A percentile compares a stretch with the other conserved stretches of the same genome.
These are phyloP conservation scores for Aspergillus hiratsukae DNA, from an alignment of 2,329 filamentous ascomycete genomes.

Conservation along the genomic window DNA sequence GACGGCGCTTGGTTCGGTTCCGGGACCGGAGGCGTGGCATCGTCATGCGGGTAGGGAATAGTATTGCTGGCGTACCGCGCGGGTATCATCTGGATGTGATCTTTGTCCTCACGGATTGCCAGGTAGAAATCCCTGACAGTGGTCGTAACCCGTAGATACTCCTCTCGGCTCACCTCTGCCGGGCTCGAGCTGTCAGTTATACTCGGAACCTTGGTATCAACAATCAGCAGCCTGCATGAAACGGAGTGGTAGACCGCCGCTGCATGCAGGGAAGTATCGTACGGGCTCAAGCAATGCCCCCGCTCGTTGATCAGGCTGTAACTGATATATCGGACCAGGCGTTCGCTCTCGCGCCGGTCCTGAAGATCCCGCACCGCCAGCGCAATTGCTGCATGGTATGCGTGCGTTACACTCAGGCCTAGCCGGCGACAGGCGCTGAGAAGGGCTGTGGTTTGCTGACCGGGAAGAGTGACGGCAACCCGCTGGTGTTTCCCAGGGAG, in stretches of 20 bases:
- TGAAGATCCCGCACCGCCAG: slow-evolving; percentile 16
- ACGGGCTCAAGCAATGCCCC: slow-evolving; percentile 14
- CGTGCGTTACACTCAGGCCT: slow-evolving; percentile 18
- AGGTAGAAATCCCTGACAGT: slow-evolving; percentile 17
- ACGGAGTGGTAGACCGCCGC: slow-evolving; percentile 22
- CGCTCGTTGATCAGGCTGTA: slow-evolving; percentile 24
- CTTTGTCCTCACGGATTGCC: slow-evolving; percentile 13
- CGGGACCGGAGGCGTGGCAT: slow-evolving; percentile 11
- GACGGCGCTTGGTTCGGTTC: slow-evolving; percentile 16
- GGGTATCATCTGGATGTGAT: slow-evolving; percentile 16
- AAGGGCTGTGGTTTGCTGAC: slow-evolving; percentile 9
- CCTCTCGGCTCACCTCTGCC: background rate
- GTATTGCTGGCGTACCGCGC: slow-evolving; percentile 19
- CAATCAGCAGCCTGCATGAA: slow-evolving; percentile 15
- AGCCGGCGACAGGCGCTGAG: slow-evolving; percentile 12
- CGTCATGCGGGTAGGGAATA: slow-evolving; percentile 12
- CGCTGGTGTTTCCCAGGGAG: slow-evolving; percentile 20
- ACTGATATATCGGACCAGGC: slow-evolving; percentile 21
- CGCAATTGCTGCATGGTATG: slow-evolving; percentile 22
- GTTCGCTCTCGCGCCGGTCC: background rate
- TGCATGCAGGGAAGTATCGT: slow-evolving; percentile 13
- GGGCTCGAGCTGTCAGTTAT: background rate
- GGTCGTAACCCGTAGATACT: slow-evolving; percentile 9
- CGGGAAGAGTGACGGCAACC: slow-evolving; percentile 10
- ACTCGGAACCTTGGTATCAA: slow-evolving; percentile 17